Evolutionary conservation across 257 asterid genomes (phyloP).

Genomic region (Oldenlandia corymbosa): DNA sequence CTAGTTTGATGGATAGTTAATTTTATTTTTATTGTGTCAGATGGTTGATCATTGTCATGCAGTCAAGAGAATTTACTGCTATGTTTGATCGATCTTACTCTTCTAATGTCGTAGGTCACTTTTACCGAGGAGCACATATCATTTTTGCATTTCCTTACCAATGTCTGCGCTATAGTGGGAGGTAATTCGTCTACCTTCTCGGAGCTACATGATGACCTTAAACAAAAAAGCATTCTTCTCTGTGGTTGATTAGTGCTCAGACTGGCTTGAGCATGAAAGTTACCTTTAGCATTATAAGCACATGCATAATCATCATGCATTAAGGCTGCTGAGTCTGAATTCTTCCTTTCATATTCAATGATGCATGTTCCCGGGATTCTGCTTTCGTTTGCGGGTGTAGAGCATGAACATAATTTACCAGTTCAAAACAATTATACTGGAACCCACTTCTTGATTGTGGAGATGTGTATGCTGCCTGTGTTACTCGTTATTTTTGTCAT

Average conservation of each 20-base stretch:
- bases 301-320: not conserved
- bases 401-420: not conserved
- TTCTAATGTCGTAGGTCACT: slow-evolving; percentile 58
- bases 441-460: not conserved
- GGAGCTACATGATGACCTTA: not conserved
- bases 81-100: not conserved
- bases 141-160: slow-evolving; percentile 89
- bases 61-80: not conserved
- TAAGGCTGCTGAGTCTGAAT: not conserved
- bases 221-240: not conserved
- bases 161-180: slow-evolving; percentile 93
- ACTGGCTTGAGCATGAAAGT: not conserved
- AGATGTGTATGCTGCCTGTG: not conserved
- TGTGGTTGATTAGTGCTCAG: not conserved
- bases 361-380: not conserved
- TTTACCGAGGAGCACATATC: slow-evolving; percentile 68
- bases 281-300: not conserved
- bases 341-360: not conserved
- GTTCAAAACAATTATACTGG: not conserved
- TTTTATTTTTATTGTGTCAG: too few relatives aligned
- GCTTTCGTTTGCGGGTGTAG: not conserved
- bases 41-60: not conserved
- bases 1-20: not conserved
- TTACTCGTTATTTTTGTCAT: not conserved
- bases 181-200: slow-evolving; percentile 34